Base-by-base conservation (phyloP, 2,329 filamentous ascomycete genomes). In the Whalleya microplaca region DNA sequence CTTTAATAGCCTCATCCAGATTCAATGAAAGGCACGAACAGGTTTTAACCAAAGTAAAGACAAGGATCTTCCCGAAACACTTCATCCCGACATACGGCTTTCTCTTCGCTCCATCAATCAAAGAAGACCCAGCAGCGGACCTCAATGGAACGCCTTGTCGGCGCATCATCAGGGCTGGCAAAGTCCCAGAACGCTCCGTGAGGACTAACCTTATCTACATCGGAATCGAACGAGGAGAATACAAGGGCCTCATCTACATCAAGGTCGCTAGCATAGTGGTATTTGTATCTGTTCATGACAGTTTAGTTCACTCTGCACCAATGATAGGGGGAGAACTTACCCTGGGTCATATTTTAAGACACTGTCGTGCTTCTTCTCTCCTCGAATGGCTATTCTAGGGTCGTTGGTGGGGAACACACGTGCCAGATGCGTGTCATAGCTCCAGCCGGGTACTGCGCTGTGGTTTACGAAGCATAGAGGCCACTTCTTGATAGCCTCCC, bases 141-240 rank as follows among this genome's bases (percentile, higher is more conserved):
- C 53, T 69, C 67, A 47, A 69, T 68, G 18, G 66, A 69, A 41
- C 66, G 63, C 27, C 67, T 64, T 21, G 56, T 63, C 16, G 66
- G 67, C 42, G 67, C 66, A 42, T 68, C 59, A 2, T 59, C 55
- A 21, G 56, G 52, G 50, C 64, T 69, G 9, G 64, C 61, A 18
- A 69, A 55, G 41, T 69, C 67, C 67, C 67, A 69, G 58, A 69
- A 69, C 6, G 67, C 67, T 12, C 67, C 66, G 46, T 69, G 67
- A n/a, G 67, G 66, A 23, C 44, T 61, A 21, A 68, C 65, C 61
- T 68, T 68, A 21, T 51, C 58, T 37, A 64, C 61, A 44, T 69
- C 64, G 9, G 67, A 68, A 48, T 69, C 66, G 59, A 69, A 69
- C 21, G 66, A 69, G 16, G 66, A 67, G 60, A 69, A 69, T 16